phyloP scores from a whole-genome alignment of 208 protist genomes.

The Tritrichomonas foetus region DNA sequence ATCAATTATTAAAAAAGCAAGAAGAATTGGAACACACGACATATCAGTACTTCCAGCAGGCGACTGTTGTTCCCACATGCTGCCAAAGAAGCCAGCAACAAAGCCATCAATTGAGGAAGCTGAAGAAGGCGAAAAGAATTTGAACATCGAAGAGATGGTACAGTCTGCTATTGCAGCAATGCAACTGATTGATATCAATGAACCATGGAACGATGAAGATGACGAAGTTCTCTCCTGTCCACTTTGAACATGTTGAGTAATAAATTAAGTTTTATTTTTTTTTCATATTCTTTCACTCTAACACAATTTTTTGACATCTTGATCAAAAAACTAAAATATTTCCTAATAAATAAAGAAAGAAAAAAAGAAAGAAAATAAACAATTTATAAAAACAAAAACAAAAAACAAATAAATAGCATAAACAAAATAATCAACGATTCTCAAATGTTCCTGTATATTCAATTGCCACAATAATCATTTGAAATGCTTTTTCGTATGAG shows the following conservation, averaged over 20 bases:
- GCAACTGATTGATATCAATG: slow-evolving; percentile 7
- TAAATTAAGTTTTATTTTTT: not conserved
- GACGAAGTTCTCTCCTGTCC: not conserved
- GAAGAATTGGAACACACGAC: not conserved
- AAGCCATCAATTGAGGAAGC: slow-evolving; percentile 25
- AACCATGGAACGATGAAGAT: not conserved
- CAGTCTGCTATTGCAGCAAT: not conserved
- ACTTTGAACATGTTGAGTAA: not conserved
- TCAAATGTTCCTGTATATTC: slow-evolving; percentile 6
- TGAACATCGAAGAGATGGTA: not conserved
- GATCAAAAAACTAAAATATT: not conserved
- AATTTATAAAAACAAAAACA: not conserved
- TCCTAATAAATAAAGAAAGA: not conserved
- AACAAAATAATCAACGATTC: not conserved
- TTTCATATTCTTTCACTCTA: not conserved
- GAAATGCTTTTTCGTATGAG: too few species aligned
- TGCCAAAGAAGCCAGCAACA: slow-evolving; percentile 9
- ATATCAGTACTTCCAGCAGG: not conserved
- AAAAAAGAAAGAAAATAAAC: not conserved
- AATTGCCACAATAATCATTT: not conserved
- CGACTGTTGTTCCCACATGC: not conserved
- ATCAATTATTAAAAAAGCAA: not conserved
- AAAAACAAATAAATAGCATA: too few species aligned
- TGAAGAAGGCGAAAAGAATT: not conserved
- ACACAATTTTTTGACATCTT: not conserved